Base-by-base conservation (phyloP, 2,329 filamentous ascomycete genomes). In the Sordariomycetes sp. region DNA sequence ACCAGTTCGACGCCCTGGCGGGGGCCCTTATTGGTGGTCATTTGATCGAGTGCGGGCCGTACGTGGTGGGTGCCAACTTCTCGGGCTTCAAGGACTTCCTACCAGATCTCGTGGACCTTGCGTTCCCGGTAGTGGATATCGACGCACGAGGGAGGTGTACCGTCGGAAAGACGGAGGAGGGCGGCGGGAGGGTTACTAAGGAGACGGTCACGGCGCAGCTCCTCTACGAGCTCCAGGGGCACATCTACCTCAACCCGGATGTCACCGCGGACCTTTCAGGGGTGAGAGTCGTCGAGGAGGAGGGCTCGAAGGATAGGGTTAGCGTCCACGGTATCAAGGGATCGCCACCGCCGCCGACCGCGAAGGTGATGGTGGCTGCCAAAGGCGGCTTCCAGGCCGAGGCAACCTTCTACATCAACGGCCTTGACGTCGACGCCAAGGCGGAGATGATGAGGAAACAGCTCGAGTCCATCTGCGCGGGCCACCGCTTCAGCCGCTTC, bases 1-100 rank as follows among this genome's bases (percentile, higher is more conserved):
- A 69, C 0, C 71, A 76, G 24, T 79, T 74, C 24, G 74, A 83
- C 59, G 63, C 69, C n/a, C 69, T 84, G 4, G 80, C 80, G 0
- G 75, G 76, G 0, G 70, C 77, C 0, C 64, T 82, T 0, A 65
- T 82, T 3, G 77, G 77, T 0, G 79, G 77, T 1, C 78, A 82
- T 65, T 64, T 81, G 8, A 80, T 81, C 50, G 79, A 82, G 62
- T 82, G 79, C 62, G 74, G 72, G 0, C 70, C 75, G 0, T 83
- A 83, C 58, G 77, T 77, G 2, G 78, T 77, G 0, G 80, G 80
- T 0, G 76, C 70, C 0, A 82, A 83, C 61, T 83, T 81, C 60
- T 72, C 78, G 0, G 80, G 79, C 0, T 80, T 77, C 60, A 66
- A 65, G 14, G 65, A 70, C 1, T 52, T 25, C 50, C 50, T 52